Percentiles rank a stretch among this genome's conserved stretches.
Conservation (phyloP, 202 grass and related monocot species). For the Alloteropsis angusta region DNA sequence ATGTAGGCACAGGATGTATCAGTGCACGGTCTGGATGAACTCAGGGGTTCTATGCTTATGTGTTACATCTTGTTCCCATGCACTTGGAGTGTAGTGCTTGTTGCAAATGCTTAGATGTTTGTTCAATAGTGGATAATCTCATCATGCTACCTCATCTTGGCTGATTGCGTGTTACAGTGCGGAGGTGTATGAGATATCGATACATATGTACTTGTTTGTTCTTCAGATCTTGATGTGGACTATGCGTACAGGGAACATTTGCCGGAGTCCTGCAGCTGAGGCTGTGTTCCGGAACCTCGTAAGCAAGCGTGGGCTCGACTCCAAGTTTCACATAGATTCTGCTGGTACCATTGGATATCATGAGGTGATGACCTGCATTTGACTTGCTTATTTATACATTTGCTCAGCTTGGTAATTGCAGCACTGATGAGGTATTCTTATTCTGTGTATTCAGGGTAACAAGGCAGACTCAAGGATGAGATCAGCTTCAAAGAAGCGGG, state of each 20-base stretch:
- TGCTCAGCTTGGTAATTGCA: neutral
- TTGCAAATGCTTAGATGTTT: neutral
- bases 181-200: neutral
- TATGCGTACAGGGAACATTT: conserved; percentile 73
- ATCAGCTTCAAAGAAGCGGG: conserved; percentile 66
- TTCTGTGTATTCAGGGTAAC: conserved; percentile 34
- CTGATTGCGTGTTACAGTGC: neutral
- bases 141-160: neutral
- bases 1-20: neutral
- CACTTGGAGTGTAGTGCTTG: neutral
- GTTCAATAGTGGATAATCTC: neutral
- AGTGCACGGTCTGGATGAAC: neutral
- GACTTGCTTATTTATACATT: neutral
- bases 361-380: conserved; percentile 46
- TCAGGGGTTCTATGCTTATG: neutral
- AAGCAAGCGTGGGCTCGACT: conserved; percentile 51
- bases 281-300: conserved; percentile 74
- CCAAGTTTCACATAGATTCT: conserved; percentile 75
- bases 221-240: conserved; percentile 9
- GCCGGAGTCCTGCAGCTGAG: conserved; percentile 89
- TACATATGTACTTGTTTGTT: neutral
- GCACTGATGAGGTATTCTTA: neutral
- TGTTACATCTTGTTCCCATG: neutral
- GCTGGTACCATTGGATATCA: conserved; percentile 92
- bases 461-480: conserved; percentile 89